Evolutionary conservation across 306 rosid species (phyloP).

Genomic region (Vachellia pachyceras): DNA sequence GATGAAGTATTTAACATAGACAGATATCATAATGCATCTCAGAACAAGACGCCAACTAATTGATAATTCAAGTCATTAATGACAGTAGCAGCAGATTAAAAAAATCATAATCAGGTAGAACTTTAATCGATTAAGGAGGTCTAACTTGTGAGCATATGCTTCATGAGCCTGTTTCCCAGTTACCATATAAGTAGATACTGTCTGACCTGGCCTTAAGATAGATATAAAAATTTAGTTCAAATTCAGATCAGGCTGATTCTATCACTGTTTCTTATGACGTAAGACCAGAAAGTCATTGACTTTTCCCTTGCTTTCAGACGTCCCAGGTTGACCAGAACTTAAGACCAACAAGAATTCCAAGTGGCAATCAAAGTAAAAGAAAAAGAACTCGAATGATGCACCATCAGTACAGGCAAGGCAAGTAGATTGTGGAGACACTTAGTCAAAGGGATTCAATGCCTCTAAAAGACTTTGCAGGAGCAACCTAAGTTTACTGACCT

Average conservation of each 20-base stretch:
- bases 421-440: slow-evolving; percentile 14
- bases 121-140: neutral
- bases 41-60: slow-evolving; percentile 27
- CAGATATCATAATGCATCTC: neutral
- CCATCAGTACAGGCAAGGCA: neutral
- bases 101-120: slow-evolving; percentile 6
- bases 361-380: neutral
- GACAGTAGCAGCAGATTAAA: slow-evolving; percentile 17
- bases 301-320: neutral
- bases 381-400: neutral
- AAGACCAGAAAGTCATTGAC: neutral
- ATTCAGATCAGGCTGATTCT: slow-evolving; percentile 15
- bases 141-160: neutral
- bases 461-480: slow-evolving; percentile 13
- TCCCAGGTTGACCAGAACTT: slow-evolving; percentile 10
- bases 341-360: neutral
- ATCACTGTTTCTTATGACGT: neutral
- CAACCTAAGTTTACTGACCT: neutral
- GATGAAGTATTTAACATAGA: neutral
- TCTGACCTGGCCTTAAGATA: neutral
- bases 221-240: neutral
- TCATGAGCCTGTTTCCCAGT: neutral
- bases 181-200: neutral
- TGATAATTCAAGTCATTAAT: slow-evolving; percentile 3
- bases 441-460: slow-evolving; percentile 2